Evolutionary conservation across 1,284 basidiomycete species (phyloP).

Genomic region (Singerocomus inundabilis): DNA sequence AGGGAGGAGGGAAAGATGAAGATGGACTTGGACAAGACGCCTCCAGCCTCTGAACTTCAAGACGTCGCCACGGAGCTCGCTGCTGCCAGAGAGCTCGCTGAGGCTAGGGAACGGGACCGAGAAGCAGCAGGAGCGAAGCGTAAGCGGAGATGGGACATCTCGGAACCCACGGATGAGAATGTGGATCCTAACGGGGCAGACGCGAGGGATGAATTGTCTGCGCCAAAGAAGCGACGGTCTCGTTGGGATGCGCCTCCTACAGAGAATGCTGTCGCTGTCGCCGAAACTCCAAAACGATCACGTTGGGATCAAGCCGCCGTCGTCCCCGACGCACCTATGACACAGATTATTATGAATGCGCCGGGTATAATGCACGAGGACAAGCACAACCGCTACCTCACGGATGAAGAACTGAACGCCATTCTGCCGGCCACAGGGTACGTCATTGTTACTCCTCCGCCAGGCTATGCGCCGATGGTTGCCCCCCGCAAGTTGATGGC

Average conservation of each 20-base stretch:
- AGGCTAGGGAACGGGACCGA: conserved; percentile 33
- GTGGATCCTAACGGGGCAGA: conserved; percentile 57
- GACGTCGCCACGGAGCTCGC: conserved; percentile 67
- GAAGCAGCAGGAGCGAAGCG: conserved; percentile 57
- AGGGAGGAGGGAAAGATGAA: conserved; percentile 79
- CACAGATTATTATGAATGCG: conserved; percentile 81
- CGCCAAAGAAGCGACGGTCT: conserved; percentile 88
- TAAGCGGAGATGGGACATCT: conserved; percentile 87
- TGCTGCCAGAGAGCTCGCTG: conserved; percentile 51
- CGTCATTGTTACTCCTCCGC: conserved; percentile 88
- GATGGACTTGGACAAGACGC: conserved; percentile 86
- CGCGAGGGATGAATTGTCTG: conserved; percentile 63
- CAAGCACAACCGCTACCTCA: conserved; percentile 91
- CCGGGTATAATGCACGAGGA: conserved; percentile 84
- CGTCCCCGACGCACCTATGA: conserved; percentile 59
- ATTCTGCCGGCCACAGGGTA: conserved; percentile 89
- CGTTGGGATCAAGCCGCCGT: conserved; percentile 93
- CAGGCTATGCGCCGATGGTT: conserved; percentile 86
- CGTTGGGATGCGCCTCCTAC: conserved; percentile 92
- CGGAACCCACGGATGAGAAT: conserved; percentile 60
- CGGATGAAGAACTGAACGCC: conserved; percentile 94
- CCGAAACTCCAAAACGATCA: conserved; percentile 77
- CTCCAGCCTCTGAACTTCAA: conserved; percentile 72
- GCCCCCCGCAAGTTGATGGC: conserved; percentile 79
- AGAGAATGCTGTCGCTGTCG: conserved; percentile 46